These are phyloP conservation scores for Wickerhamiella domercqiae DNA, from an alignment of 805 yeast genomes.

Conservation along the genomic window DNA sequence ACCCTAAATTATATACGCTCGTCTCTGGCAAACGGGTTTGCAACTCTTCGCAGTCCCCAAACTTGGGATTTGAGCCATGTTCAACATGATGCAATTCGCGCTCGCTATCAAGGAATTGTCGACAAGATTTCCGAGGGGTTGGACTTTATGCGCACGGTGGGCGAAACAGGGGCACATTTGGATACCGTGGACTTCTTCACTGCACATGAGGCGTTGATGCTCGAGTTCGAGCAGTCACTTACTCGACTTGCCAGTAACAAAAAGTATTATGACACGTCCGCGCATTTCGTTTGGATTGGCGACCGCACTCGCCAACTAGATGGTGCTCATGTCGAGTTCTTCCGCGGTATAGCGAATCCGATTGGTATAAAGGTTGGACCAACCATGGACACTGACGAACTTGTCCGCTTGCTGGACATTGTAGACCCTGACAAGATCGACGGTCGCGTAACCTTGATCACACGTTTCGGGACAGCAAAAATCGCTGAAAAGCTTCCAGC, in stretches of 20 bases:
- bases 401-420: conserved; percentile 25
- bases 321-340: conserved; percentile 33
- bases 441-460: conserved; percentile 29
- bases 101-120: conserved; percentile 27
- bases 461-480: conserved; percentile 29
- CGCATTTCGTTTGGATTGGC: conserved; percentile 32
- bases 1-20: conserved; percentile 28
- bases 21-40: conserved; percentile 26
- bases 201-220: conserved; percentile 29
- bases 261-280: conserved; percentile 28
- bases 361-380: conserved; percentile 33
- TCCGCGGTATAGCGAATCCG: conserved; percentile 29
- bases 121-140: conserved; percentile 25
- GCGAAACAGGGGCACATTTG: conserved; percentile 23
- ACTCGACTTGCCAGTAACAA: conserved; percentile 22
- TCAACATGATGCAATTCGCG: conserved; percentile 23
- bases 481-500: conserved; percentile 25
- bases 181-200: conserved; percentile 27
- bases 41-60: conserved; percentile 27
- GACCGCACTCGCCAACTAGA: conserved; percentile 30
- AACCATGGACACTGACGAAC: conserved; percentile 25
- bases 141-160: conserved; percentile 27
- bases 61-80: conserved; percentile 31
- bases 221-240: conserved; percentile 29
- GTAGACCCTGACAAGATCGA: conserved; percentile 26